phyloP scores from a whole-genome alignment of 73 alveolate species.

The Paramecium bursaria region DNA sequence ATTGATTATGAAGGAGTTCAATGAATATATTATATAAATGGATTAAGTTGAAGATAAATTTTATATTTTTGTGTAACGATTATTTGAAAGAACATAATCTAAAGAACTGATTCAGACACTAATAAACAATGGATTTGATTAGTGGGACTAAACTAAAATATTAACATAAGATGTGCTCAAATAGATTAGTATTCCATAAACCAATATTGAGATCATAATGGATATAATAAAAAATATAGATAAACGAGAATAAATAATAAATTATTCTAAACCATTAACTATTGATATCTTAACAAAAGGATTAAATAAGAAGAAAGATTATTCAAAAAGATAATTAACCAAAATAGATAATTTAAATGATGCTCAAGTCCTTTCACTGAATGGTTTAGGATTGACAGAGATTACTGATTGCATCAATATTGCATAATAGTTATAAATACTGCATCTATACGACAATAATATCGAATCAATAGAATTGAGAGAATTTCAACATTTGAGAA shows the following conservation, averaged over 20 bases:
- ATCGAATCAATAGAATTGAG: constrained; percentile 4
- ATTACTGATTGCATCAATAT: constrained; percentile 9
- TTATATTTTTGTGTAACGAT: constrained; percentile 20
- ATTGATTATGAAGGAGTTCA: background rate
- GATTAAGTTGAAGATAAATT: constrained; percentile 17
- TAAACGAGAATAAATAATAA: background rate
- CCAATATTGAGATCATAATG: background rate
- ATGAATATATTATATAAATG: background rate
- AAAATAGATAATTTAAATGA: background rate
- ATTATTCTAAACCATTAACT: constrained; percentile 1
- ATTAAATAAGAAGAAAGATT: constrained; percentile 35
- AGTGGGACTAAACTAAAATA: constrained; percentile 50
- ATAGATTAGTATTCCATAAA: background rate
- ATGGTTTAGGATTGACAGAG: constrained; percentile 40
- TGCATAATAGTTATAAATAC: constrained; percentile 16
- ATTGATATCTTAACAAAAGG: constrained; percentile 21
- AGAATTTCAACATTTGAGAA: constrained; percentile 22
- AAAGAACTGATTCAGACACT: constrained; percentile 29
- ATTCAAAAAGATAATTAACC: constrained; percentile 23
- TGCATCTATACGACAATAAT: constrained; percentile 37
- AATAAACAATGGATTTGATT: constrained; percentile 51
- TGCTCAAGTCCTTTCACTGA: constrained; percentile 25
- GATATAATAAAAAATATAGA: background rate
- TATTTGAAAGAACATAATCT: constrained; percentile 8
- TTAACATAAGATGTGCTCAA: background rate